Base-by-base conservation (phyloP, 1,284 basidiomycete species). In the Irpex sp. region DNA sequence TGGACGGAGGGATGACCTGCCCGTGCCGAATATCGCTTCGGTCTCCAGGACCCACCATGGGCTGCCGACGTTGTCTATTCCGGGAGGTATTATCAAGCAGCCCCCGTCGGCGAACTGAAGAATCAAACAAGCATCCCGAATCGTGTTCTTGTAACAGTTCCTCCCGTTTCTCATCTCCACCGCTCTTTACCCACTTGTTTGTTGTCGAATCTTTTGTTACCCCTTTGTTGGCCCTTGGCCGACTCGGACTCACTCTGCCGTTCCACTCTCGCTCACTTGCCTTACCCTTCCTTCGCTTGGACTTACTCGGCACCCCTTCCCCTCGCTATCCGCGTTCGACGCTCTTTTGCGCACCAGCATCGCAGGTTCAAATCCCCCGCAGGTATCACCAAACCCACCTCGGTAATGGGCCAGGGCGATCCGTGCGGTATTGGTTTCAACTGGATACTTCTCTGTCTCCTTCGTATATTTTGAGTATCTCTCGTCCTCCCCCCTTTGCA, bases 21-120 rank as follows among this genome's bases (percentile, higher is more conserved):
- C 67, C 39, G 66, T 71, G 53, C 65, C 68, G 60, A 71, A 71
- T 55, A 70, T 72, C 51, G 67, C 69, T 36, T 63, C 66, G 58
- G 55, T 71, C 19, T 67, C 67, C 48, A 56, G 69, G 18, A 66
- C 66, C 39, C 66, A 68, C 37, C 52, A 54, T 1, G 53, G 58
- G 63, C 62, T 71, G 56, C 70, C 70, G 58, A 67, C 68, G 68
- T 64, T 71, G 60, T 69, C 67, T 18, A 71, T 71, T 58, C 70
- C 70, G 58, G 53, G 48, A 19, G 61, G 56, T 3, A 53, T 56
- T 8, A 16, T n/a, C 9, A 59, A 63, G 56, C 56, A 18, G 54
- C 39, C 51, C 21, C 59, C 53, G 21, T 42, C 58, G 19, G 53
- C 52, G 16, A 60, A 45, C 53, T 55, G 42, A 47, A 51, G 10